Evolutionary conservation across 1,284 basidiomycete genomes (phyloP).

Genomic region (Fomitiporia mediterranea): DNA sequence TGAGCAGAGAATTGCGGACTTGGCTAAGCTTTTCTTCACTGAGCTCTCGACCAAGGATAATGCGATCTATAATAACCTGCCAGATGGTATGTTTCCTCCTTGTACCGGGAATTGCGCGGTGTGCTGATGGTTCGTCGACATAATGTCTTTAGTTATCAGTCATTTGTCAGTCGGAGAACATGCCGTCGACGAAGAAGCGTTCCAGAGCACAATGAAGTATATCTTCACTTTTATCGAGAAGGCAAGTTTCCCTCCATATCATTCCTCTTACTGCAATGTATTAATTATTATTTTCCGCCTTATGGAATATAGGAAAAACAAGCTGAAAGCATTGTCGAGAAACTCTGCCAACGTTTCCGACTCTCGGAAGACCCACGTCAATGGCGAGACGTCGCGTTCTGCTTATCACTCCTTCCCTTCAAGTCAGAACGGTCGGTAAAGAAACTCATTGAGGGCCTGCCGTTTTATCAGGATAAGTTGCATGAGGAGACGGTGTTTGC

Average conservation of each 20-base stretch:
- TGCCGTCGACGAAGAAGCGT: constrained; percentile 88
- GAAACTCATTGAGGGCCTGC: constrained; percentile 91
- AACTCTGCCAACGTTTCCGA: constrained; percentile 92
- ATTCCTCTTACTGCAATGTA: too few species aligned
- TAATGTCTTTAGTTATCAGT: constrained; percentile 67
- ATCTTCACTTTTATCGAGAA: constrained; percentile 99
- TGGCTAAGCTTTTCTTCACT: constrained; percentile 96
- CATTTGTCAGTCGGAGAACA: constrained; percentile 92
- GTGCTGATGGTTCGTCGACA: background rate
- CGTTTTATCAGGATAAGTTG: constrained; percentile 93
- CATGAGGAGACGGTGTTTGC: constrained; percentile 84
- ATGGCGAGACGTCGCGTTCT: constrained; percentile 98
- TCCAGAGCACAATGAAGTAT: constrained; percentile 91
- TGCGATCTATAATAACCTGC: constrained; percentile 98
- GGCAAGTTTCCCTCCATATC: too few species aligned
- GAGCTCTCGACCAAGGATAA: constrained; percentile 98
- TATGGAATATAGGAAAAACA: constrained; percentile 74
- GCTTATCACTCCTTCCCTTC: constrained; percentile 91
- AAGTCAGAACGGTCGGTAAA: constrained; percentile 95
- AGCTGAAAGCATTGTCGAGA: constrained; percentile 93
- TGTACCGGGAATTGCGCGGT: background rate
- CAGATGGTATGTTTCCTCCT: constrained; percentile 57
- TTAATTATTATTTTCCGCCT: too few species aligned
- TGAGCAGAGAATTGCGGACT: constrained; percentile 85
- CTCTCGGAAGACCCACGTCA: constrained; percentile 86